Conservation (phyloP, 2,329 filamentous ascomycete genomes). For the Colletotrichum chrysophilum region DNA sequence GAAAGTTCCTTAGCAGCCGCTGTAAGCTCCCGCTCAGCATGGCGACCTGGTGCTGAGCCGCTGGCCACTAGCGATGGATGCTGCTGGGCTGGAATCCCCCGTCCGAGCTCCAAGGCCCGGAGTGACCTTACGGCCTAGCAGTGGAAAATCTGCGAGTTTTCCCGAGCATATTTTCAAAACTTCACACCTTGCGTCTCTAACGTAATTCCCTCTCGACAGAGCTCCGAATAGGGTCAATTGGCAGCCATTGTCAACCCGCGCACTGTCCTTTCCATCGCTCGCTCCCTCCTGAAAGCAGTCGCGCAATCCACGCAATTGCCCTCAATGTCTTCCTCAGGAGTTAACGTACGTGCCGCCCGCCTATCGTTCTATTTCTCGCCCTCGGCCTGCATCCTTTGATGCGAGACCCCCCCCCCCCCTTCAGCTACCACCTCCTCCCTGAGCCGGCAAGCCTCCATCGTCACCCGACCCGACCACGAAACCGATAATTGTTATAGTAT, state of each 20-base stretch:
- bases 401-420: background rate
- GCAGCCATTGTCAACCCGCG: slow-evolving; percentile 43
- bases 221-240: slow-evolving; percentile 48
- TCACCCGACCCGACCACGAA: background rate
- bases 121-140: slow-evolving; percentile 15
- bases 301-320: slow-evolving; percentile 47
- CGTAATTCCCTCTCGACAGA: slow-evolving; percentile 44
- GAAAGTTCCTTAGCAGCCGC: background rate
- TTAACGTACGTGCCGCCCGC: slow-evolving; percentile 62
- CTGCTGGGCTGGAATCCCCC: slow-evolving; percentile 17
- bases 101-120: slow-evolving; percentile 34
- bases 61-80: background rate
- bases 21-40: slow-evolving; percentile 4
- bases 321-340: slow-evolving; percentile 71
- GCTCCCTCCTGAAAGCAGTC: slow-evolving; percentile 40
- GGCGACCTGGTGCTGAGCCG: background rate
- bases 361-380: background rate
- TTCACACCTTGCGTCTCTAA: slow-evolving; percentile 40
- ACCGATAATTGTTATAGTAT: background rate
- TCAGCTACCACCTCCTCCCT: slow-evolving; percentile 6
- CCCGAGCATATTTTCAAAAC: slow-evolving; percentile 48
- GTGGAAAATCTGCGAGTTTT: slow-evolving; percentile 54
- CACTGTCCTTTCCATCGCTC: slow-evolving; percentile 37
- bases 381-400: background rate
- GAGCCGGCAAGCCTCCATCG: slow-evolving; percentile 13